These are phyloP conservation scores for Adansonia digitata DNA, from an alignment of 345 rosid genomes.

Conservation along the genomic window DNA sequence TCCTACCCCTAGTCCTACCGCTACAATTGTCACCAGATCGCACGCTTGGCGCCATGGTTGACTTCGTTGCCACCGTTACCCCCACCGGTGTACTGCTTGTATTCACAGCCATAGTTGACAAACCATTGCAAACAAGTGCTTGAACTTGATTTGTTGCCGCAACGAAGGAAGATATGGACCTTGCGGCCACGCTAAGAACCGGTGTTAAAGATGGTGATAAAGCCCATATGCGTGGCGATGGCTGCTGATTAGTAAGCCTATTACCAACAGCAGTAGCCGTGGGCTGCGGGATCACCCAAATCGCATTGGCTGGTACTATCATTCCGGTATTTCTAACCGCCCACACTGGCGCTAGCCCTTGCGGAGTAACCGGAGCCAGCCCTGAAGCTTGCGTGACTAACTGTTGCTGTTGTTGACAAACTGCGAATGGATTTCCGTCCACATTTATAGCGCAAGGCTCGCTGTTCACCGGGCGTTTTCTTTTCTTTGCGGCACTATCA, in stretches of 20 bases:
- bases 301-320: constrained; percentile 9
- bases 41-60: constrained; percentile 46
- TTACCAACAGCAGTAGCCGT: neutral
- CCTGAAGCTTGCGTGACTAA: constrained; percentile 35
- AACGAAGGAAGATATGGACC: constrained; percentile 38
- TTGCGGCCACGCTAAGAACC: constrained; percentile 30
- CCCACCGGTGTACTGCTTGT: constrained; percentile 5
- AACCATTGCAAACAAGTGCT: constrained; percentile 9
- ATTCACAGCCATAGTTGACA: constrained; percentile 14
- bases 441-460: constrained; percentile 38
- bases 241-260: constrained; percentile 8
- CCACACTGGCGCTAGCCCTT: constrained; percentile 50
- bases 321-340: constrained; percentile 31
- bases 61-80: constrained; percentile 21
- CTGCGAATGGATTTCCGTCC: constrained; percentile 27
- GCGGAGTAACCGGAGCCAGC: constrained; percentile 46
- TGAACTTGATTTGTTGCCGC: constrained; percentile 26
- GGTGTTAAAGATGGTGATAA: constrained; percentile 39
- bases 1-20: constrained; percentile 3
- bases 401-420: constrained; percentile 8
- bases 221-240: constrained; percentile 40
- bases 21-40: constrained; percentile 14
- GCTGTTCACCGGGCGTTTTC: constrained; percentile 41
- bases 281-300: constrained; percentile 34
- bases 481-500: constrained; percentile 24